Evolutionary conservation across 169 alveolate species (phyloP).

Genomic region (Babesia ovata): DNA sequence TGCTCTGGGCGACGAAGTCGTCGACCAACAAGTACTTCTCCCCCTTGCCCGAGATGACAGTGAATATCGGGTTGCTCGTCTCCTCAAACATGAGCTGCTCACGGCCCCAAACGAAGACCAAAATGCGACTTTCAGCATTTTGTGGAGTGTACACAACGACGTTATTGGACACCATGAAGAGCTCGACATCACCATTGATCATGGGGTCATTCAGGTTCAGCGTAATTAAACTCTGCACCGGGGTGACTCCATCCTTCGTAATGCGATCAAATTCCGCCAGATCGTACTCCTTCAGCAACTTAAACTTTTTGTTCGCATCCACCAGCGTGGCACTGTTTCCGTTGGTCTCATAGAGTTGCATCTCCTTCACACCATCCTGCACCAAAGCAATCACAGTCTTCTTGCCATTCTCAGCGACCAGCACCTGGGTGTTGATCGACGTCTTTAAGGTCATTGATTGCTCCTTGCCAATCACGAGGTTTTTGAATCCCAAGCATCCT

Average conservation of each 20-base stretch:
- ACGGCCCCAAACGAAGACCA: slow-evolving; percentile 3
- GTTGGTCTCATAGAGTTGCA: slow-evolving; percentile 12
- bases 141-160: slow-evolving; percentile 20
- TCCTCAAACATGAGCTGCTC: slow-evolving; percentile 10
- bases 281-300: slow-evolving; percentile 3
- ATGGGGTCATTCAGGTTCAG: slow-evolving; percentile 41
- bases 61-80: slow-evolving; percentile 22
- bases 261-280: slow-evolving; percentile 8
- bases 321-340: neutral
- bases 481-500: slow-evolving; percentile 2
- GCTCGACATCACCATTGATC: slow-evolving; percentile 28
- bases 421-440: slow-evolving; percentile 47
- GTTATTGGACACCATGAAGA: slow-evolving; percentile 22
- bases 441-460: neutral
- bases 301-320: slow-evolving; percentile 3
- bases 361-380: slow-evolving; percentile 7
- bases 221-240: neutral
- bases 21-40: slow-evolving; percentile 48
- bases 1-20: neutral
- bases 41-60: slow-evolving; percentile 8
- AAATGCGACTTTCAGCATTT: slow-evolving; percentile 23
- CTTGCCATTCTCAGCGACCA: slow-evolving; percentile 16
- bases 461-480: neutral
- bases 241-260: neutral
- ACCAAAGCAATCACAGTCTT: slow-evolving; percentile 1